Evolutionary conservation across 805 yeast genomes (phyloP).

Genomic region (Wickerhamomyces hampshirensis): DNA sequence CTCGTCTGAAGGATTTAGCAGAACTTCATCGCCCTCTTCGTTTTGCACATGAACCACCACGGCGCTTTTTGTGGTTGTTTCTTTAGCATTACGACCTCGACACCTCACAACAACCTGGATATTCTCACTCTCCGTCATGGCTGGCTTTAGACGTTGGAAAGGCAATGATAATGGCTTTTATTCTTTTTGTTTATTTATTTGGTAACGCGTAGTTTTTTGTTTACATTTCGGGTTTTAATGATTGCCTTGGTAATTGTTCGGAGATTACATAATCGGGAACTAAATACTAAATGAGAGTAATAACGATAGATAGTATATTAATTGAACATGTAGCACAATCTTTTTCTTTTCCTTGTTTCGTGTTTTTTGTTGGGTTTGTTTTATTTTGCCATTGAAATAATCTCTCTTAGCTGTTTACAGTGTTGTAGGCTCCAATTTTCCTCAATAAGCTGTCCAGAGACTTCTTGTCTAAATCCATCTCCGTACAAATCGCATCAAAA

Average conservation of each 20-base stretch:
- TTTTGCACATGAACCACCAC: constrained; percentile 54
- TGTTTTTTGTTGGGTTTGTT: background rate
- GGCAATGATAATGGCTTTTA: background rate
- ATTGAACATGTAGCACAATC: too few species aligned
- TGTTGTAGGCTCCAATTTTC: constrained; percentile 45
- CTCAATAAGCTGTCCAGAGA: constrained; percentile 49
- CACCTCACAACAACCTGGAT: constrained; percentile 63
- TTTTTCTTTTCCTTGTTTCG: constrained; percentile 3
- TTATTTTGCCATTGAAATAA: constrained; percentile 7
- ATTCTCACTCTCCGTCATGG: constrained; percentile 36
- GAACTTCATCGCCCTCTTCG: constrained; percentile 42
- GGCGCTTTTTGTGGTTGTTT: constrained; percentile 51
- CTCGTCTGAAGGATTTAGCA: constrained; percentile 39
- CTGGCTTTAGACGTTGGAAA: background rate
- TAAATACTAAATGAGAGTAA: too few species aligned
- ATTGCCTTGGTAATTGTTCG: too few species aligned
- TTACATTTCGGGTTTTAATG: constrained; percentile 5
- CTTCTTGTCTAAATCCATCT: constrained; percentile 47
- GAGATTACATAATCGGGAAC: too few species aligned
- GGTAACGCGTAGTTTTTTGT: too few species aligned
- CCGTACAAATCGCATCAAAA: constrained; percentile 68
- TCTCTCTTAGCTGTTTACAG: constrained; percentile 33
- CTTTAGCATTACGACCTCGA: constrained; percentile 56
- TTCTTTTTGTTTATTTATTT: constrained; percentile 2
- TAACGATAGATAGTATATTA: too few species aligned